Evolutionary conservation across 225 moss, liverwort and hornwort species (phyloP), one percentile per base, ranked within the genome.

Genomic region (Anthoceros angustus): DNA sequence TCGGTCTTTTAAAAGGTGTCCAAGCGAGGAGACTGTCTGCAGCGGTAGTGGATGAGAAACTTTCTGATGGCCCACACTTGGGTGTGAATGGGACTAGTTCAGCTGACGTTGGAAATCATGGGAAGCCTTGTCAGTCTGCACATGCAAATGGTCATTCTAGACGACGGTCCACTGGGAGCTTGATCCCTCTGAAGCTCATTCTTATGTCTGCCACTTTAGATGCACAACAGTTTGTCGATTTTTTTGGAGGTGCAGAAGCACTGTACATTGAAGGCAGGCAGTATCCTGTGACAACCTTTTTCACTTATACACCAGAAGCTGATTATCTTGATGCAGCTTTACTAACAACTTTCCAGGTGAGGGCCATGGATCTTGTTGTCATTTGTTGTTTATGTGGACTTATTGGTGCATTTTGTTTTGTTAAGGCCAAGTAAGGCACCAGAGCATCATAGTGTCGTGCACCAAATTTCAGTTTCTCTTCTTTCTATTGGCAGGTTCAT

Each of bases 141-240:
- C 10, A 79, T 12, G n/a, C 66, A 50, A 66, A 61, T 48, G 66
- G 72, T 43, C n/a, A 55, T 23, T 23, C 18, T 55, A 68, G 23
- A n/a, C 70, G 3, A 21, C 16, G 64, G 7, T 42, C 62, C 39
- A 67, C 40, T 39, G 86, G 74, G 70, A 78, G 71, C 18, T 69
- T 76, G 40, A 74, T 69, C 65, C 76, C 92, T 43, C 72, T 98
- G 64, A 98, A 87, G 71, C 69, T 98, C 26, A 77, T 98, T 63
- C 75, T 92, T 8, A 92, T 92, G 98, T 98, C 98, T 71, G 92
- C 98, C 15, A 98, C 98, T 5, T 74, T 98, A 78, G 98, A 98
- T 73, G 77, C 92, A 6, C 80, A 89, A 80, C 78, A 79, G 66
- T 98, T 98, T 64, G 75, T 82, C 46, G 92, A 92, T 14, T 98